Evolutionary conservation across 805 yeast species (phyloP), one percentile per base, ranked within the genome.

Genomic region (Sugiyamaella lignohabitans): DNA sequence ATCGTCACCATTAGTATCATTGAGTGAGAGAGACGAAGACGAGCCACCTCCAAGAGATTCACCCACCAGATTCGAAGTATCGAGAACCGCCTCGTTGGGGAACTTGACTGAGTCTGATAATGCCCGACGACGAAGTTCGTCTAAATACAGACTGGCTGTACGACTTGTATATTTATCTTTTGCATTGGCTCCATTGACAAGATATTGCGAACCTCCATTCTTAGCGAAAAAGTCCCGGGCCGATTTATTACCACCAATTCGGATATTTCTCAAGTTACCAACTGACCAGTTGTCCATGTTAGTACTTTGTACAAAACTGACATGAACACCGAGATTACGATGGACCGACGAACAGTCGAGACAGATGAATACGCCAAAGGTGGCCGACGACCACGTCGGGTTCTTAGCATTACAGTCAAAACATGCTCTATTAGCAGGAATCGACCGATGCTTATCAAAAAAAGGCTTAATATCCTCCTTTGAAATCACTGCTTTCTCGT

Each of bases 331-430:
- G 68, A 93, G 68, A 65, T 88, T 88, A 66, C 98, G 79, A 71
- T 93, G 98, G 44, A 84, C 87, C 2, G 98, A 89, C 45, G 96
- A 85, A 66, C 98, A 93, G 65, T 93, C 95, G 51, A 89, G 74
- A 71, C 98, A 93, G 49, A 93, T 70, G 63, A 89, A 77, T 44
- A 89, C 85, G 47, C 97, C 98, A 66, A 87, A 91, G 11, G 98
- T 96, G 46, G 91, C 88, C 11, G 98, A 91, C 2, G 98, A 87
- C 98, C 98, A 93, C 0, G 98, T 87, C 32, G 98, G 98, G 64
- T 89, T 89, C 62, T 85, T 87, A 58, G 89, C 85, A 45, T 84
- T 77, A 67, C 98, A 93, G 64, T 93, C 98, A 68, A 93, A 91
- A 68, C 98, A 93, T 45, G 65, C 65, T 59, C 82, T 82, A 71